These are phyloP conservation scores for Sclerotinia sclerotiorum DNA, from an alignment of 2,329 filamentous ascomycete genomes.

Conservation along the genomic window DNA sequence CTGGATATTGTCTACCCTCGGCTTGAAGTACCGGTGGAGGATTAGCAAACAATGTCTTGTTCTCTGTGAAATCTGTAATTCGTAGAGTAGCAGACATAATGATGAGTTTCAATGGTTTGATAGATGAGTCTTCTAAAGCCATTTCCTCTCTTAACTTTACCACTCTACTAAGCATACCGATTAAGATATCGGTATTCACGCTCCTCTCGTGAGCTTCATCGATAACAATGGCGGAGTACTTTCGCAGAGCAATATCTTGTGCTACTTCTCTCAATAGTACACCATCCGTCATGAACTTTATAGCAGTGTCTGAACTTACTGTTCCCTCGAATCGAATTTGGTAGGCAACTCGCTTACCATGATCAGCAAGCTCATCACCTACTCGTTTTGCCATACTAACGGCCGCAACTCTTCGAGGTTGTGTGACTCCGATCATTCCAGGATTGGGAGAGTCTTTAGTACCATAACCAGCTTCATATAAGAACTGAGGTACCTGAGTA, in stretches of 20 bases:
- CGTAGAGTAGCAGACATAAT: constrained; percentile 97
- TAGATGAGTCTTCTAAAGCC: constrained; percentile 65
- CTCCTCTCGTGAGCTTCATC: constrained; percentile 97
- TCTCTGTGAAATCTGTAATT: constrained; percentile 87
- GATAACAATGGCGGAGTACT: constrained; percentile 92
- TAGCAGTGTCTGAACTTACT: constrained; percentile 73
- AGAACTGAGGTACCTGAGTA: constrained; percentile 93
- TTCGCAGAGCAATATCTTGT: constrained; percentile 80
- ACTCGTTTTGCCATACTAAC: constrained; percentile 97
- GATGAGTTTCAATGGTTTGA: constrained; percentile 83
- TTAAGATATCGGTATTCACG: constrained; percentile 96
- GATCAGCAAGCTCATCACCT: constrained; percentile 76
- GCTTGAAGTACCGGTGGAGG: constrained; percentile 84
- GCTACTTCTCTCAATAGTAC: constrained; percentile 88
- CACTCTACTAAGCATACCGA: constrained; percentile 93
- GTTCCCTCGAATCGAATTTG: constrained; percentile 95
- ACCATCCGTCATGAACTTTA: constrained; percentile 99
- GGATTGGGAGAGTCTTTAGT: constrained; percentile 74
- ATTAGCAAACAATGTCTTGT: constrained; percentile 72
- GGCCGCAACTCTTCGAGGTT: constrained; percentile 89
- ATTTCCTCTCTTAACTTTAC: constrained; percentile 79
- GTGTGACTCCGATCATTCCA: constrained; percentile 92
- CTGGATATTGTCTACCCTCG: constrained; percentile 87
- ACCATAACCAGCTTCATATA: constrained; percentile 92
- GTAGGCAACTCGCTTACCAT: constrained; percentile 78